Evolutionary conservation across 2,329 filamentous ascomycete genomes (phyloP).

Genomic region (Colletotrichum agaves): DNA sequence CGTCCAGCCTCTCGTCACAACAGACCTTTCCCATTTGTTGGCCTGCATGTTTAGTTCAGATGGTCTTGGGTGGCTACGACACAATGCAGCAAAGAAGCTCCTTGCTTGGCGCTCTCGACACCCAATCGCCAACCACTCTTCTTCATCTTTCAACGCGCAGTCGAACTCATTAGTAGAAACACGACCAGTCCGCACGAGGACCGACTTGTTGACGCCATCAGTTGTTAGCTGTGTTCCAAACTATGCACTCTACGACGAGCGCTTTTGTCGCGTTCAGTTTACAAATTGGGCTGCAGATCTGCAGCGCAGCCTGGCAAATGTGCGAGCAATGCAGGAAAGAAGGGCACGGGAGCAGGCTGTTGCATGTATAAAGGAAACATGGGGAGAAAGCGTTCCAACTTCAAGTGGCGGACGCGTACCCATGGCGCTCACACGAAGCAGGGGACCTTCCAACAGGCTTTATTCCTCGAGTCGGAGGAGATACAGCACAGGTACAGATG

Average conservation of each 20-base stretch:
- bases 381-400: conserved; percentile 53
- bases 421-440: conserved; percentile 19
- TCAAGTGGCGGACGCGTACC: not conserved
- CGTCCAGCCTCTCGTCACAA: conserved; percentile 79
- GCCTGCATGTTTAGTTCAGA: conserved; percentile 80
- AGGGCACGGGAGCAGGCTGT: conserved; percentile 71
- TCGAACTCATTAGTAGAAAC: conserved; percentile 54
- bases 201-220: not conserved
- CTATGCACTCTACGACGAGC: conserved; percentile 47
- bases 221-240: not conserved
- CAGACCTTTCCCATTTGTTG: conserved; percentile 79
- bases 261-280: conserved; percentile 66
- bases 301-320: conserved; percentile 78
- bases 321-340: conserved; percentile 75
- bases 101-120: conserved; percentile 69
- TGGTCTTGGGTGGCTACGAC: conserved; percentile 82
- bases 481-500: conserved; percentile 38
- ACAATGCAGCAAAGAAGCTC: conserved; percentile 85
- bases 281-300: conserved; percentile 86
- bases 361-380: conserved; percentile 73
- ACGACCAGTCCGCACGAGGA: conserved; percentile 45
- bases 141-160: conserved; percentile 42
- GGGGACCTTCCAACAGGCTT: not conserved
- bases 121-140: conserved; percentile 32
- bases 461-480: conserved; percentile 28